Conservation (phyloP, 225 moss, liverwort and hornwort genomes). For the Neckera pumila region DNA sequence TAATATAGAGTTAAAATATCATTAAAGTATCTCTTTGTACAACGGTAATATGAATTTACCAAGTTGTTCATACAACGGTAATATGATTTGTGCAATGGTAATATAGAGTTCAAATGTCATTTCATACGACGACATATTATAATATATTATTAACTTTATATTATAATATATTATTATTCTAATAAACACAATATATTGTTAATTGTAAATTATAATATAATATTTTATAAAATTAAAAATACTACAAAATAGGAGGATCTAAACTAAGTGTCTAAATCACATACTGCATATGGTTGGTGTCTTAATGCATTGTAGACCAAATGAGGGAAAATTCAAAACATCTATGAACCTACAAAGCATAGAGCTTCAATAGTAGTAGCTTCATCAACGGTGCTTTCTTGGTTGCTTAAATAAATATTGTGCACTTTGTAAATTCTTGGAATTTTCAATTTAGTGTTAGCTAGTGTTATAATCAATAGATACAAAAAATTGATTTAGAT, state of each 20-base stretch:
- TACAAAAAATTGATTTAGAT: background rate
- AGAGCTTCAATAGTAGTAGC: no score
- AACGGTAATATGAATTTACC: background rate
- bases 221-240: background rate
- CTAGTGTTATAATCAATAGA: background rate
- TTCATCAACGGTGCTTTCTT: no score
- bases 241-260: no score
- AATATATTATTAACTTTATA: background rate
- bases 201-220: no score
- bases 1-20: background rate
- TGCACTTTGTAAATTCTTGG: background rate
- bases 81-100: rapidly evolving
- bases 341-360: no score
- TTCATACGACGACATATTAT: rapidly evolving
- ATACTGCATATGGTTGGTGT: rapidly evolving
- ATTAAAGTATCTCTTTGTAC: no score
- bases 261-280: no score
- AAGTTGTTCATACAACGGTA: background rate
- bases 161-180: no score
- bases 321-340: no score
- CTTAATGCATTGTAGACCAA: background rate
- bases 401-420: no score
- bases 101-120: no score
- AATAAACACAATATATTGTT: no score
- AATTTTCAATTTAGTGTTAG: background rate